These are phyloP conservation scores for Rhododendron mucronatum DNA, from an alignment of 148 eudicot species.

Conservation along the genomic window DNA sequence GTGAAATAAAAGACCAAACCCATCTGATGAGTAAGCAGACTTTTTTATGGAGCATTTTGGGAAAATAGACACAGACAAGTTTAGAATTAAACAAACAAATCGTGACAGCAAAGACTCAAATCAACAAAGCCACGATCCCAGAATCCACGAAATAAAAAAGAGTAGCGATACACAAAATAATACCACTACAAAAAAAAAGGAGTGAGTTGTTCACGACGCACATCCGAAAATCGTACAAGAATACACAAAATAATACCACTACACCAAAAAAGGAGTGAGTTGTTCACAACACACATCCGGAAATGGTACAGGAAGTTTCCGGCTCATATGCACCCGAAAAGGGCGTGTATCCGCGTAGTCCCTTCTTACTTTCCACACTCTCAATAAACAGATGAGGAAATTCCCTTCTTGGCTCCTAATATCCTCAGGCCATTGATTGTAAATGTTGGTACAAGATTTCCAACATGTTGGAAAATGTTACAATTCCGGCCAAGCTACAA, in stretches of 20 bases:
- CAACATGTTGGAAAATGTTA: constrained; percentile 59
- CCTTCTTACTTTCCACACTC: neutral
- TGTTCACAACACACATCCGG: neutral
- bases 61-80: neutral
- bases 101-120: neutral
- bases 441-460: constrained; percentile 55
- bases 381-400: neutral
- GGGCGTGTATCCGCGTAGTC: neutral
- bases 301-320: neutral
- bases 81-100: neutral
- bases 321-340: neutral
- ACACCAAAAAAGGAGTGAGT: neutral
- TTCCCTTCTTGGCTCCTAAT: too few relatives aligned
- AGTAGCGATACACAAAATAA: too few relatives aligned
- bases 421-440: constrained; percentile 27
- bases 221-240: too few relatives aligned
- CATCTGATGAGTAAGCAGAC: neutral
- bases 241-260: too few relatives aligned
- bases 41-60: neutral
- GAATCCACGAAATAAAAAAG: neutral
- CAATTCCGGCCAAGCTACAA: constrained; percentile 55
- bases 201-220: too few relatives aligned
- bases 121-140: neutral
- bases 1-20: neutral
- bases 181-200: neutral